phyloP scores from a whole-genome alignment of 306 rosid genomes.

The Vicia sativa region DNA sequence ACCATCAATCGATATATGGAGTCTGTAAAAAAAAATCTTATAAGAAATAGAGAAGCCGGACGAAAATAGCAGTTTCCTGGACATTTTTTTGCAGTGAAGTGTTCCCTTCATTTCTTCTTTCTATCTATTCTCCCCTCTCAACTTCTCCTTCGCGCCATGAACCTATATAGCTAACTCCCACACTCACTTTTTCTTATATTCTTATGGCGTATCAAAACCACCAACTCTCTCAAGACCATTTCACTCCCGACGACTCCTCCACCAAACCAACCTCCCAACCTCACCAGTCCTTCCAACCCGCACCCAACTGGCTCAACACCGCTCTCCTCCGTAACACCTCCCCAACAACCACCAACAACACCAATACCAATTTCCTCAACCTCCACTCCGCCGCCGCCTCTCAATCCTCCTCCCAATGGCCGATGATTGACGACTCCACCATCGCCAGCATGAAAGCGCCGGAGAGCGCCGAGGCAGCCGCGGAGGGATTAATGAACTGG shows the following conservation, averaged over 20 bases:
- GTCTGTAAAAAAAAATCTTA: no score
- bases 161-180: no score
- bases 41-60: no score
- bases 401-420: conserved; percentile 77
- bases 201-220: conserved; percentile 84
- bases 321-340: conserved; percentile 75
- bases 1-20: no score
- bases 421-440: conserved; percentile 68
- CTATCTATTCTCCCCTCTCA: not conserved
- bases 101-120: not conserved
- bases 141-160: not conserved
- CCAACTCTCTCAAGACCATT: conserved; percentile 62
- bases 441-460: conserved; percentile 44
- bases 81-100: no score
- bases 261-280: conserved; percentile 54
- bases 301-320: conserved; percentile 98
- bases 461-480: conserved; percentile 45
- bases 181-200: not conserved
- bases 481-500: conserved; percentile 66
- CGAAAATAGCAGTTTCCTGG: no score
- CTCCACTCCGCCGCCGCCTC: conserved; percentile 68
- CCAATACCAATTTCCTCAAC: conserved; percentile 71
- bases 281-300: conserved; percentile 57
- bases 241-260: conserved; percentile 52
- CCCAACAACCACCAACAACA: conserved; percentile 27